phyloP scores from a whole-genome alignment of 495 filamentous ascomycete species.

The Penicillium diatomitis region DNA sequence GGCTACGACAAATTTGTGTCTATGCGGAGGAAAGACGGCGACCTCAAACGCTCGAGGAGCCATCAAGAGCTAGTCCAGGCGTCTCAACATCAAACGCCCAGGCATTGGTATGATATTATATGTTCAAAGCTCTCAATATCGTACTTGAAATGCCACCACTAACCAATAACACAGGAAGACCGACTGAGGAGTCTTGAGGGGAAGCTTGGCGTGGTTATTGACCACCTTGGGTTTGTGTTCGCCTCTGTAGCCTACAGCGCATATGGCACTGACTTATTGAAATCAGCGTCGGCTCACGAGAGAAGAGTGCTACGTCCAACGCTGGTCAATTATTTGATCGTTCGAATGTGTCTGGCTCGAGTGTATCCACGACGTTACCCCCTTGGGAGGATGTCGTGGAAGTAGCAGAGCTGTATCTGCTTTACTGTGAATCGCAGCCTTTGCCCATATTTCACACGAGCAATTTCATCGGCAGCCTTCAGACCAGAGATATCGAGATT shows the following conservation, averaged over 20 bases:
- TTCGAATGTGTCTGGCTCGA: conserved; percentile 2
- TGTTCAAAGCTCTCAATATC: no score
- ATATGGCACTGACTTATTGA: neutral
- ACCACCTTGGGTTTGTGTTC: conserved; percentile 18
- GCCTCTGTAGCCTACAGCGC: neutral
- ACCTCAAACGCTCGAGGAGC: conserved; percentile 7
- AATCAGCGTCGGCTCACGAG: conserved; percentile 6
- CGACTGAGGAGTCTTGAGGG: conserved; percentile 31
- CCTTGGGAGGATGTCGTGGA: conserved; percentile 32
- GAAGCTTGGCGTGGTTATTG: conserved; percentile 29
- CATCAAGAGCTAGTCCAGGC: conserved; percentile 1
- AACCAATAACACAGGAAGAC: conserved; percentile 23
- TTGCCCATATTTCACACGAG: conserved; percentile 34
- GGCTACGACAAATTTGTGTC: conserved; percentile 31
- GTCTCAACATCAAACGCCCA: conserved; percentile 9
- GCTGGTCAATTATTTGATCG: neutral
- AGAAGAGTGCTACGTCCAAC: neutral
- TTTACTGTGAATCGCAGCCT: conserved; percentile 40
- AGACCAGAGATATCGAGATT: conserved; percentile 29
- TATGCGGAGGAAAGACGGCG: conserved; percentile 34
- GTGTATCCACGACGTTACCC: conserved; percentile 16
- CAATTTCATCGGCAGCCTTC: conserved; percentile 27
- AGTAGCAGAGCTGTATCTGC: conserved; percentile 31
- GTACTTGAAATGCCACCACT: no score
- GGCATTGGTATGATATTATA: conserved; percentile 10